Evolutionary conservation across 768 basidiomycete genomes (phyloP).

Genomic region (Suillus decipiens): DNA sequence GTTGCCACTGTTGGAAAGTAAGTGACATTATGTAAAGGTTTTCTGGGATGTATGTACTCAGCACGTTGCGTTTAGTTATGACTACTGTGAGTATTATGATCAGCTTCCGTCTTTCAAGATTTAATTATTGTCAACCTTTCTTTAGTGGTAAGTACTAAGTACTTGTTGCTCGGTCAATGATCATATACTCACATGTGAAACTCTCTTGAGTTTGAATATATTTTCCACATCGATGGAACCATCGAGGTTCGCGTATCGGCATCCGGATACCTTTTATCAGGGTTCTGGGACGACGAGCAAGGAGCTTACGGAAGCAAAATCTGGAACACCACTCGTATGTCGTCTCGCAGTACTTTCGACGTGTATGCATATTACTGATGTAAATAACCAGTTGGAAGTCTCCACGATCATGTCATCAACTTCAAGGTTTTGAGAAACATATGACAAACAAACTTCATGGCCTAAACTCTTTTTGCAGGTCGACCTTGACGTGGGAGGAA

Average conservation of each 20-base stretch:
- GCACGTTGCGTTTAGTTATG: conserved; percentile 39
- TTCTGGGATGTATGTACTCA: not conserved
- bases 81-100: conserved; percentile 45
- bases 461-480: conserved; percentile 37
- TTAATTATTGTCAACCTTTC: conserved; percentile 1
- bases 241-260: conserved; percentile 68
- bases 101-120: conserved; percentile 1
- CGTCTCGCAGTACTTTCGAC: not conserved
- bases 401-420: conserved; percentile 71
- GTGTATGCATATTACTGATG: not conserved
- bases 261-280: conserved; percentile 69
- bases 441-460: not conserved
- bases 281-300: conserved; percentile 55
- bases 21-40: conserved; percentile 25
- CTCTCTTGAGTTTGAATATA: conserved; percentile 56
- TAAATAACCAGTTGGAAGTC: conserved; percentile 53
- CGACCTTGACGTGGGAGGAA: conserved; percentile 65
- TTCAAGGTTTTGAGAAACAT: conserved; percentile 41
- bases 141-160: conserved; percentile 34
- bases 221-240: conserved; percentile 65
- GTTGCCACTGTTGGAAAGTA: conserved; percentile 67
- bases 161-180: not conserved
- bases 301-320: conserved; percentile 57
- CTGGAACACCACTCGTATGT: conserved; percentile 54
- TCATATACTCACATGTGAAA: not conserved